Percentiles rank a stretch among this genome's conserved stretches.
Conservation (phyloP, 805 yeast genomes). For the Candida piceae region DNA sequence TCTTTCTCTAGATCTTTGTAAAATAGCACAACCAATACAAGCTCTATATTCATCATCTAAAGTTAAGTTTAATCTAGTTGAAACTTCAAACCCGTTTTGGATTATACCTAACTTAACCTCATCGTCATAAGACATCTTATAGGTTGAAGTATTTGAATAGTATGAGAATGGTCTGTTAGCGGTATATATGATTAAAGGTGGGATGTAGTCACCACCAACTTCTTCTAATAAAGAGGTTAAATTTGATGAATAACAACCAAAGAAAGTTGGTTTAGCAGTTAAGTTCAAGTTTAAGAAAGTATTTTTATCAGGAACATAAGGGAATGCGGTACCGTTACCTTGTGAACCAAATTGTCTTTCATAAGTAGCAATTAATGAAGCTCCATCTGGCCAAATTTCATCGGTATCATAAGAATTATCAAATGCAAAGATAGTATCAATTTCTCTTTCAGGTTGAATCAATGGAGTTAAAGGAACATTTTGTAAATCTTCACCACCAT, state of each 20-base stretch:
- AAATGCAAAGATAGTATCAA: conserved; percentile 62
- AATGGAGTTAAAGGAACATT: conserved; percentile 67
- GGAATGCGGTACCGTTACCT: conserved; percentile 62
- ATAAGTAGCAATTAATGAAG: conserved; percentile 52
- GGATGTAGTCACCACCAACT: conserved; percentile 34
- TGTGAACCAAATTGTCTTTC: conserved; percentile 50
- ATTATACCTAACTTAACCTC: conserved; percentile 56
- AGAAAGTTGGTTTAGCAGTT: conserved; percentile 69
- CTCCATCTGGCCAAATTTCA: conserved; percentile 62
- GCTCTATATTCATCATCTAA: conserved; percentile 63
- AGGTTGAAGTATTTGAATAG: conserved; percentile 69
- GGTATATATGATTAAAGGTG: conserved; percentile 73
- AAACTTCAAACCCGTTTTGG: conserved; percentile 68
- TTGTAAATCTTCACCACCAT: conserved; percentile 77
- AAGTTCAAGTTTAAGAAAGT: conserved; percentile 58
- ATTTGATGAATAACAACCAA: conserved; percentile 72
- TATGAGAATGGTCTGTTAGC: conserved; percentile 68
- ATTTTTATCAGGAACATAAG: conserved; percentile 68
- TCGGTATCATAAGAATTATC: conserved; percentile 65
- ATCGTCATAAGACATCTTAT: conserved; percentile 55
- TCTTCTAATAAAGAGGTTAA: conserved; percentile 46
- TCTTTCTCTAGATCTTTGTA: conserved; percentile 74
- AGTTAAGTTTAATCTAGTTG: conserved; percentile 62
- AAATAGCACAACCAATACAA: conserved; percentile 79
- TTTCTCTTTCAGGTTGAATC: conserved; percentile 51